These are phyloP conservation scores for Pseudocercospora musae DNA, from an alignment of 2,329 filamentous ascomycete species.

Conservation along the genomic window DNA sequence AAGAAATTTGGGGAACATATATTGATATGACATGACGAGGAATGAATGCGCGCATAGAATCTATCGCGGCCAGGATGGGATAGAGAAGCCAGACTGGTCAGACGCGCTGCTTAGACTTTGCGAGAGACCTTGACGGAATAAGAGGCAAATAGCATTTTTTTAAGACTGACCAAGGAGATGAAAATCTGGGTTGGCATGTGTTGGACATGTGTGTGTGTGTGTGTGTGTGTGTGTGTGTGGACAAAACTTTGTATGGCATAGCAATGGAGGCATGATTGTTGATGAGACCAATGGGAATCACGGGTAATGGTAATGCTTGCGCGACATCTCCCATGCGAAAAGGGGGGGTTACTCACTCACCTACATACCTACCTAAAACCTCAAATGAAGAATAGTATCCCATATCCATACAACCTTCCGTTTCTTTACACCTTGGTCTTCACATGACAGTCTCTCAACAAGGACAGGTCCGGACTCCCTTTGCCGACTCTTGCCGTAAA, in stretches of 20 bases:
- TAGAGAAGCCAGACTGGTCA: no score
- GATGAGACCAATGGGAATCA: constrained; percentile 1
- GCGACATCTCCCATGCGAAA: neutral
- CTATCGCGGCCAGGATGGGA: no score
- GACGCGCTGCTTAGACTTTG: neutral
- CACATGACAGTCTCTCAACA: no score
- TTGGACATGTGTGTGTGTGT: constrained; percentile 1
- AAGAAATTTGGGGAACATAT: neutral
- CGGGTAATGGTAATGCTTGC: neutral
- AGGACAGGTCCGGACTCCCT: no score
- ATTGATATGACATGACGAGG: neutral
- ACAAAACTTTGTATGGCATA: neutral
- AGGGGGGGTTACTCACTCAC: neutral
- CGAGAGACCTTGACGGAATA: neutral
- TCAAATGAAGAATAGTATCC: neutral
- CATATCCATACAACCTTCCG: no score
- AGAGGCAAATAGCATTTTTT: neutral
- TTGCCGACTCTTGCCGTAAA: neutral
- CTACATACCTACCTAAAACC: neutral
- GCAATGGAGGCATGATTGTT: constrained; percentile 2
- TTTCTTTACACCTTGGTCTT: no score
- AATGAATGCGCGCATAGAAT: neutral
- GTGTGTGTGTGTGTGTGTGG: neutral
- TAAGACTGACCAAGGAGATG: neutral
- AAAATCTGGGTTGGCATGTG: neutral